Conservation (phyloP, 352 stramenopile genomes). For the Saprolegnia parasitica region DNA sequence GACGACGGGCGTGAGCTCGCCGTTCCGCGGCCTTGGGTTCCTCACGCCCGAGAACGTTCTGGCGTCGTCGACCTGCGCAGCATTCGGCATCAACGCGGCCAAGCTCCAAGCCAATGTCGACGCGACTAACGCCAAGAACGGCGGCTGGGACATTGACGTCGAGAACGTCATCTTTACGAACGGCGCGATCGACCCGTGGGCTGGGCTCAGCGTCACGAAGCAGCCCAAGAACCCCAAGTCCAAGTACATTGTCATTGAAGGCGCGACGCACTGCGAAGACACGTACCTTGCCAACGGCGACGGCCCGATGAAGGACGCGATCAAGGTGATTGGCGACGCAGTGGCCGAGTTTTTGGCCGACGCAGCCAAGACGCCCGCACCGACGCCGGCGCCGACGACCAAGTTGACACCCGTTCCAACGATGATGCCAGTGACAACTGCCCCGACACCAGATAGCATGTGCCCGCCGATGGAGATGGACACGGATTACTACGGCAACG, state of each 20-base stretch:
- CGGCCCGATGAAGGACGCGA: too few relatives aligned
- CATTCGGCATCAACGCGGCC: background rate
- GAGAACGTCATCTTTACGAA: slow-evolving; percentile 18
- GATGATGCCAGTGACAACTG: too few relatives aligned
- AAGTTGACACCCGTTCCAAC: too few relatives aligned
- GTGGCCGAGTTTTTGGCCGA: too few relatives aligned
- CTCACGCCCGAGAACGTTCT: background rate
- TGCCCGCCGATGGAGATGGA: background rate
- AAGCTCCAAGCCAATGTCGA: background rate
- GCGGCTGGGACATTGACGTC: slow-evolving; percentile 11
- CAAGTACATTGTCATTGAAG: background rate
- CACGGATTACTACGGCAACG: slow-evolving; percentile 9
- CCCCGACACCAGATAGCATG: too few relatives aligned
- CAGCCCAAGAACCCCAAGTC: slow-evolving; percentile 9
- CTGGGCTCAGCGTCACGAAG: slow-evolving; percentile 24
- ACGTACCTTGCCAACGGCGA: background rate
- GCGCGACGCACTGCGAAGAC: slow-evolving; percentile 1
- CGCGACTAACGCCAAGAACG: slow-evolving; percentile 3
- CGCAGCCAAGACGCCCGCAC: too few relatives aligned
- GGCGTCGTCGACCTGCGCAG: background rate
- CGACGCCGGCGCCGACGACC: too few relatives aligned
- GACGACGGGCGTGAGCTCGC: background rate
- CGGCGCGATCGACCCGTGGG: slow-evolving; percentile 6
- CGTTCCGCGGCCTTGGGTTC: slow-evolving; percentile 6
- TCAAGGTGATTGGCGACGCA: too few relatives aligned